Evolutionary conservation across 805 yeast species (phyloP).

Genomic region (Nakazawaea molendinolei): DNA sequence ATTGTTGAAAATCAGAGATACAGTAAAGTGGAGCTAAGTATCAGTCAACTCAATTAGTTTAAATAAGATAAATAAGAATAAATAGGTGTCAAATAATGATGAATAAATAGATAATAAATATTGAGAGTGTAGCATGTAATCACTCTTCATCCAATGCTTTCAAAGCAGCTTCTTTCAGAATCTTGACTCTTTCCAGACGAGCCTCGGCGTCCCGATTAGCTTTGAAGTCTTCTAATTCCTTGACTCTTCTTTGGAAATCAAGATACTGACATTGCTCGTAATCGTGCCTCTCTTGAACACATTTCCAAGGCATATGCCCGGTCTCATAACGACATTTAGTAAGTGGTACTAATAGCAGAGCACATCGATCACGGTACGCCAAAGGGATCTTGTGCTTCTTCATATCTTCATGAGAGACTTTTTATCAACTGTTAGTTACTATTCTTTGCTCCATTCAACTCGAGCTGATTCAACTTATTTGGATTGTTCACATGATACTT

Average conservation of each 20-base stretch:
- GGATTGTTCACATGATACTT: slow-evolving; percentile 17
- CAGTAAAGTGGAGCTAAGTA: too few species aligned
- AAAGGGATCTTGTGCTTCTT: slow-evolving; percentile 72
- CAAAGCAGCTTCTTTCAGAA: neutral
- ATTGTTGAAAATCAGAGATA: too few species aligned
- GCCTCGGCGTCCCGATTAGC: slow-evolving; percentile 23
- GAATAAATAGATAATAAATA: neutral
- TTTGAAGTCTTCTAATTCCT: slow-evolving; percentile 57
- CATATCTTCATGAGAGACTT: slow-evolving; percentile 80
- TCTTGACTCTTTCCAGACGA: neutral
- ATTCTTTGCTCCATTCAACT: neutral
- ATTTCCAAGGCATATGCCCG: slow-evolving; percentile 60
- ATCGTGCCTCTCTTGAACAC: slow-evolving; percentile 69
- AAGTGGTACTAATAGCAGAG: slow-evolving; percentile 51
- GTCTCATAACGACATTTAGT: slow-evolving; percentile 56
- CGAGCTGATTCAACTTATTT: neutral
- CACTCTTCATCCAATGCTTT: too few species aligned
- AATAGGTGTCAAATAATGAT: too few species aligned
- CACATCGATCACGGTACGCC: slow-evolving; percentile 80
- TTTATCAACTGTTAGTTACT: slow-evolving; percentile 4
- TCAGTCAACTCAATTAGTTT: too few species aligned
- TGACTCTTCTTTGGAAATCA: slow-evolving; percentile 75
- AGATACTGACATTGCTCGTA: slow-evolving; percentile 83
- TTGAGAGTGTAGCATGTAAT: too few species aligned
- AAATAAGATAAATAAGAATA: too few species aligned